Conservation (phyloP, 495 filamentous ascomycete genomes). For the Xylaria palmicola region DNA sequence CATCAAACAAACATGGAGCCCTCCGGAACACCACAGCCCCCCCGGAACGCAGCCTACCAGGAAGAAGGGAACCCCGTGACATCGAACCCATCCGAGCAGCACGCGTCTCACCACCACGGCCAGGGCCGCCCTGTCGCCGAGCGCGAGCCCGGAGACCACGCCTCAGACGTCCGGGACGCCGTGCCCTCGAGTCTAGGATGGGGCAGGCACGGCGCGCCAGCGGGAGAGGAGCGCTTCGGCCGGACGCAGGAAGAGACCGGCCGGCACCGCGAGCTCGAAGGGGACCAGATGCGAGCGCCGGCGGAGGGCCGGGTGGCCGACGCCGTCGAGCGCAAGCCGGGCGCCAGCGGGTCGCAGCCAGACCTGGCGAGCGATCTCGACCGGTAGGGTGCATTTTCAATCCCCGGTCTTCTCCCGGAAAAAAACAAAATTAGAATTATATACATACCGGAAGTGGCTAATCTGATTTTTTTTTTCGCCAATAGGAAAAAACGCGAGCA, state of each 20-base stretch:
- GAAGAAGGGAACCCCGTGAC: conserved; percentile 50
- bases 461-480: not conserved
- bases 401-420: not conserved
- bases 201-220: conserved; percentile 35
- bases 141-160: conserved; percentile 24
- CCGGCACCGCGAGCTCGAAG: conserved; percentile 49
- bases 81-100: conserved; percentile 49
- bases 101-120: conserved; percentile 24
- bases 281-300: conserved; percentile 50
- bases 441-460: too few relatives aligned
- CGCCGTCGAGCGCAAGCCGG: conserved; percentile 43
- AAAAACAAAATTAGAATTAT: too few relatives aligned
- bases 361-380: conserved; percentile 40
- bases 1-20: conserved; percentile 8
- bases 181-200: conserved; percentile 37
- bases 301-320: conserved; percentile 56
- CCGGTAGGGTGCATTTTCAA: conserved; percentile 29
- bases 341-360: conserved; percentile 27
- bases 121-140: conserved; percentile 25
- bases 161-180: conserved; percentile 22
- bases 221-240: conserved; percentile 24
- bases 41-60: conserved; percentile 51
- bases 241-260: conserved; percentile 28
- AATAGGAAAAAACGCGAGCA: conserved; percentile 16
- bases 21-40: conserved; percentile 40